Base-by-base conservation (phyloP, 2,329 filamentous ascomycete genomes). In the Cladophialophora bantiana region DNA sequence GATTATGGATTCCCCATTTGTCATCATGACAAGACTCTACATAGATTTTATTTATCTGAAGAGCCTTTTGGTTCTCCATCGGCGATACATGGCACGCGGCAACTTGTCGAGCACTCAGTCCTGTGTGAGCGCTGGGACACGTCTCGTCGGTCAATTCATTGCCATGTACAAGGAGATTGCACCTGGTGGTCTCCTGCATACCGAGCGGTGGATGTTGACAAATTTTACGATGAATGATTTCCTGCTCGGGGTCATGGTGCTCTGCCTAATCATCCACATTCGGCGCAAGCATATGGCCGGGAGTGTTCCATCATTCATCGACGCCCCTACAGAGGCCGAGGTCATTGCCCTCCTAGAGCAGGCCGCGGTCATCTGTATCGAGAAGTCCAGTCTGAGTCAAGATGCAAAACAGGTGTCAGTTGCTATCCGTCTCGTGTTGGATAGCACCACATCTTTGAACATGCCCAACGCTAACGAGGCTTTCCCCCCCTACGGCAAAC, bases 141-240 rank as follows among this genome's bases (percentile, higher is more conserved):
- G 79, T 42, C 80, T 85, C 1, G 77, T 87, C 2, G 76, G 78
- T 1, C 79, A 83, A 59, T 83, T 87, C 45, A 77, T 81, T 36
- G 79, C 82, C 6, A 77, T 87, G 15, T 81, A 83, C 70, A 75
- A 79, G n/a, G 83, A 85, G 42, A 82, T 78, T 3, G 80, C 81
- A 62, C 85, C 86, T 0, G 86, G 86, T 1, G 84, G 83, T 7
- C 77, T 85, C 32, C 76, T 90, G 12, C 78, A 80, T 66, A 78
- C 80, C 34, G 81, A 84, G 45, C 80, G 82, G 5, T 88, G 86
- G 83, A 87, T 88, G 70, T 75, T 88, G 18, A 84, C 83, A 2
- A 85, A 84, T 0, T 76, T 89, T 2, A 82, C 84, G 7, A 82
- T 86, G 54, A 85, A 88, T 56, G 87, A 90, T 73, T 89, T 86